phyloP scores from a whole-genome alignment of 768 basidiomycete genomes.

The Mrakia hoshinonis region DNA sequence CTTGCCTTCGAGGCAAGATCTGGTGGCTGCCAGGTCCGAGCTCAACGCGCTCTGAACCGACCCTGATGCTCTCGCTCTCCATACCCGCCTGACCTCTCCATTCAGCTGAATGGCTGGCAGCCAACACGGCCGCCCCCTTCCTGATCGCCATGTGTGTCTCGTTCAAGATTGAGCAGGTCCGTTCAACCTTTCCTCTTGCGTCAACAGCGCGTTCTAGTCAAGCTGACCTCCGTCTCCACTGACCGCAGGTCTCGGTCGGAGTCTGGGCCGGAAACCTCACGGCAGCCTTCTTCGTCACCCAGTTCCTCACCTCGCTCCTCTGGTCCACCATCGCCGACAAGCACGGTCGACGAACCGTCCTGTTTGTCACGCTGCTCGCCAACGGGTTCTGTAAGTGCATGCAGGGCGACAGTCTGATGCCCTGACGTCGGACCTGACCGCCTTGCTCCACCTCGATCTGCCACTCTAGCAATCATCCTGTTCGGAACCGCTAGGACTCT shows the following conservation, averaged over 20 bases:
- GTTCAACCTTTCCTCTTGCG: constrained; percentile 34
- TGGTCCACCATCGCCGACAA: constrained; percentile 96
- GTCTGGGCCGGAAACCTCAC: constrained; percentile 78
- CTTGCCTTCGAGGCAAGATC: constrained; percentile 44
- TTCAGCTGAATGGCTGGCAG: constrained; percentile 36
- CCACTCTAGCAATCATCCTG: constrained; percentile 33
- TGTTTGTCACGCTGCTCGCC: constrained; percentile 75
- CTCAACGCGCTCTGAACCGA: background rate
- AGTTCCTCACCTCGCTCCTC: constrained; percentile 79
- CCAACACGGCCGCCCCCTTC: constrained; percentile 87
- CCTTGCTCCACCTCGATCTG: background rate
- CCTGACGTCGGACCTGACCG: constrained; percentile 11
- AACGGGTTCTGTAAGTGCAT: constrained; percentile 51
- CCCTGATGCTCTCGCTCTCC: background rate
- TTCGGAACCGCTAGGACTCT: constrained; percentile 41
- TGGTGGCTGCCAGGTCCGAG: background rate
- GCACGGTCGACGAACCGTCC: constrained; percentile 75
- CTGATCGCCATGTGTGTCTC: constrained; percentile 80
- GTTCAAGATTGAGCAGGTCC: constrained; percentile 50
- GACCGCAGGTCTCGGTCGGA: constrained; percentile 60
- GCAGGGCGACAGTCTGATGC: background rate
- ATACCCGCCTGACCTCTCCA: background rate
- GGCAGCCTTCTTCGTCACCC: constrained; percentile 30
- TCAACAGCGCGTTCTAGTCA: background rate
- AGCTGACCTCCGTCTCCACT: constrained; percentile 29